Conservation (phyloP, 495 filamentous ascomycete species). For the Hypoxylon fuscum region DNA sequence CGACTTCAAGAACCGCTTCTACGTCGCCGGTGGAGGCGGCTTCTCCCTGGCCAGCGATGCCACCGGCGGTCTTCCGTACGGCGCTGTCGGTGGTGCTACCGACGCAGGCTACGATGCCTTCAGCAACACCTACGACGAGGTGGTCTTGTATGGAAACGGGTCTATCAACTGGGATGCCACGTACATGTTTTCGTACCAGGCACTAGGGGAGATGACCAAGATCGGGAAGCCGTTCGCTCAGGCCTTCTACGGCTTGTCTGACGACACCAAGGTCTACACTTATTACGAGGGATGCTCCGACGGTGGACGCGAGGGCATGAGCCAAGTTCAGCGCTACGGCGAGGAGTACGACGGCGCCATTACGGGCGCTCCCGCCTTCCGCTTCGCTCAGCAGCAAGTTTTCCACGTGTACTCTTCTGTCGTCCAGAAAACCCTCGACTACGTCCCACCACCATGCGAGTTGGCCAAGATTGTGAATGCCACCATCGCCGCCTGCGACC, state of each 20-base stretch:
- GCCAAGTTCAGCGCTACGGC: conserved; percentile 61
- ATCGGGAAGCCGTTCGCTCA: conserved; percentile 47
- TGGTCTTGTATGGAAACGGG: conserved; percentile 52
- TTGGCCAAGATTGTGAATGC: conserved; percentile 60
- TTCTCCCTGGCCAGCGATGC: conserved; percentile 29
- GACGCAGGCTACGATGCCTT: conserved; percentile 60
- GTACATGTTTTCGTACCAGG: conserved; percentile 56
- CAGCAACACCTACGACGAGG: conserved; percentile 43
- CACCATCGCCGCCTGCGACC: conserved; percentile 61
- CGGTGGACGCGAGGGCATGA: conserved; percentile 61
- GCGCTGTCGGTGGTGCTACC: conserved; percentile 52
- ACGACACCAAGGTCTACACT: conserved; percentile 54
- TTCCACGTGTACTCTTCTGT: conserved; percentile 54
- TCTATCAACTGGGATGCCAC: conserved; percentile 53
- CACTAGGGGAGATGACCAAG: conserved; percentile 38
- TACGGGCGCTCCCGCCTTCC: conserved; percentile 61
- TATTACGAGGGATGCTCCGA: conserved; percentile 64
- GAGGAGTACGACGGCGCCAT: conserved; percentile 60
- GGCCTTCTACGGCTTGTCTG: conserved; percentile 48
- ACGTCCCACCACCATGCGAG: conserved; percentile 62
- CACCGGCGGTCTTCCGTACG: conserved; percentile 51
- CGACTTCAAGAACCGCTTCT: conserved; percentile 38
- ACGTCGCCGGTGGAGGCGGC: conserved; percentile 38
- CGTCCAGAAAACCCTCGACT: conserved; percentile 57
- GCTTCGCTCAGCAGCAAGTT: conserved; percentile 59